Evolutionary conservation across 2,329 filamentous ascomycete genomes (phyloP), one percentile per base, ranked within the genome.

Genomic region (Aspergillus eucalypticola): DNA sequence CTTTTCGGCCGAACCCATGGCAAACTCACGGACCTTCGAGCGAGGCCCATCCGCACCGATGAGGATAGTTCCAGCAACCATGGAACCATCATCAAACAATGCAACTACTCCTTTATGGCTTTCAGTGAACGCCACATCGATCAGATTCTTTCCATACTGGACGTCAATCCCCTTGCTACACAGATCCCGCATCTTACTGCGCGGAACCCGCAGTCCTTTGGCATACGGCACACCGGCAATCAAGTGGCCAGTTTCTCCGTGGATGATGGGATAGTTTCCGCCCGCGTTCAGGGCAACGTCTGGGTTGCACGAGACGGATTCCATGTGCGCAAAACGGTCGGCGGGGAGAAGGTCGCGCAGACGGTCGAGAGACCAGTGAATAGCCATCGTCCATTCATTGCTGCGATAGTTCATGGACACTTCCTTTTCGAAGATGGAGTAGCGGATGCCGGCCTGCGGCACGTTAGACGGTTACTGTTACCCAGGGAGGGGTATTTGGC

Each of bases 321-420:
- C 27, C 32, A 56, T 44, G 15, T 48, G 35, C 6, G 17, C 3
- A 21, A 27, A 54, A 15, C 54, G 35, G n/a, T 56, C 58, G 3
- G 25, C 17, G 38, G 58, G 53, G 4, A 60, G 46, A 2, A 56
- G 13, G 10, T 17, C 19, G 3, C 52, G n/a, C 17, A 60, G 38
- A 35, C 46, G 58, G 39, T 52, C 46, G 4, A 60, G 58, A 19
- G 58, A 32, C 58, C 58, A 60, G 48, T 60, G 58, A 29, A 60
- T 60, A 2, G 53, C 58, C 58, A 60, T 60, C 5, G 58, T 60
- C 53, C 58, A 60, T 46, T 60, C 58, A 54, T 60, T 60, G 53
- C 58, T 60, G 54, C 58, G 53, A 15, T 56, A 60, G 23, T 60
- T 56, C 23, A 60, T 27, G 2, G 53, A 25, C 7, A n/a, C n/a